Conservation (phyloP, 202 grass and related monocot genomes). For the Digitaria exilis region DNA sequence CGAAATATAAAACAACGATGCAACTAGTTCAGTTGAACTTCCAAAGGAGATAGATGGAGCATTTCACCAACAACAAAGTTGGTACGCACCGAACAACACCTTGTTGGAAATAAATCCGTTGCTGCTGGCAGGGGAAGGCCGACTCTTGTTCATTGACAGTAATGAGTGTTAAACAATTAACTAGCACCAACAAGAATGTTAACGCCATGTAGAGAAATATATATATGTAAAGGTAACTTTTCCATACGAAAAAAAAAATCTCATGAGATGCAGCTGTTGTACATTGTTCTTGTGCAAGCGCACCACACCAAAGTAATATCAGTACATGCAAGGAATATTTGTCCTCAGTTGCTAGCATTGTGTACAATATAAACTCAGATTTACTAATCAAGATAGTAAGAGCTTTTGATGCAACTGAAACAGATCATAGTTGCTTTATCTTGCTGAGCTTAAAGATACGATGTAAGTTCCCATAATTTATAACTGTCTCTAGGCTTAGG, state of each 20-base stretch:
- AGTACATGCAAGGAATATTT: neutral
- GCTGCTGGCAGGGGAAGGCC: slow-evolving; percentile 37
- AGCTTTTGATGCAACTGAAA: slow-evolving; percentile 20
- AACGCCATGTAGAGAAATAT: slow-evolving; percentile 26
- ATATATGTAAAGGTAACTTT: slow-evolving; percentile 32
- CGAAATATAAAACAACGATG: slow-evolving; percentile 9
- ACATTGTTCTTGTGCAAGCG: slow-evolving; percentile 26
- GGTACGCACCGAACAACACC: slow-evolving; percentile 43
- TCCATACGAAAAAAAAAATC: slow-evolving; percentile 7
- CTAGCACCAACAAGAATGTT: slow-evolving; percentile 46
- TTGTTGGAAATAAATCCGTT: slow-evolving; percentile 38
- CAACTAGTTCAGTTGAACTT: slow-evolving; percentile 14
- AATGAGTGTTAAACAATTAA: slow-evolving; percentile 41
- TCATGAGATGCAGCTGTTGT: slow-evolving; percentile 17
- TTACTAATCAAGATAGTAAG: neutral
- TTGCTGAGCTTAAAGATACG: slow-evolving; percentile 10
- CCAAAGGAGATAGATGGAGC: slow-evolving; percentile 38
- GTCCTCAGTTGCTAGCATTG: neutral
- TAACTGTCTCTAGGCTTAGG: neutral
- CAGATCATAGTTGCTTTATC: neutral
- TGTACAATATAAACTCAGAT: neutral
- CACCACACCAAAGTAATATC: neutral
- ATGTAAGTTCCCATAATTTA: slow-evolving; percentile 29
- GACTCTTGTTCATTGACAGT: slow-evolving; percentile 41
- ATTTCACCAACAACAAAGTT: slow-evolving; percentile 44